phyloP scores from a whole-genome alignment of 2,329 filamentous ascomycete genomes.

The Acrocalymma vagum region DNA sequence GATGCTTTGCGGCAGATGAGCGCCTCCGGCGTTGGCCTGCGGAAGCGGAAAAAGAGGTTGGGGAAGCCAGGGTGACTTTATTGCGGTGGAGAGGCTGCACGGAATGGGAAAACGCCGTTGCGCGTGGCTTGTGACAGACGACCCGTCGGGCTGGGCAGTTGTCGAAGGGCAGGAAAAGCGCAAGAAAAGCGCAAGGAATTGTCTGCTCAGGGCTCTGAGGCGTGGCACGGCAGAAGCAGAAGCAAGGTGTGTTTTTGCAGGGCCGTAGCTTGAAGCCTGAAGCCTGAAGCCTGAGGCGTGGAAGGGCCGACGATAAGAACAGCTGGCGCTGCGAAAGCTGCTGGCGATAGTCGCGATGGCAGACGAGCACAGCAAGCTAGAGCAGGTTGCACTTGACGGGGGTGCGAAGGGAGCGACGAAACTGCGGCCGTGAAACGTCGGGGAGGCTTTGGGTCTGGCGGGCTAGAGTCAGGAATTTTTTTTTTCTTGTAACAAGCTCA shows the following conservation, averaged over 20 bases:
- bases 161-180: slow-evolving; percentile 16
- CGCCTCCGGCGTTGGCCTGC: slow-evolving; percentile 51
- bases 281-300: too few species aligned
- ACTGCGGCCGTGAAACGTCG: slow-evolving; percentile 29
- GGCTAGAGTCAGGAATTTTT: neutral
- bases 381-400: slow-evolving; percentile 29
- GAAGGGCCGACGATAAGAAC: slow-evolving; percentile 35
- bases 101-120: slow-evolving; percentile 28
- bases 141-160: slow-evolving; percentile 19
- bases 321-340: slow-evolving; percentile 34
- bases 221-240: slow-evolving; percentile 23
- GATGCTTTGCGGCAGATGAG: slow-evolving; percentile 48
- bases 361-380: slow-evolving; percentile 22
- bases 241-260: slow-evolving; percentile 18
- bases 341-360: too few species aligned
- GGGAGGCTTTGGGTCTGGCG: slow-evolving; percentile 6
- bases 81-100: slow-evolving; percentile 28
- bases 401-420: slow-evolving; percentile 20
- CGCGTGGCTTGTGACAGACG: slow-evolving; percentile 32
- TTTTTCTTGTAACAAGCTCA: neutral
- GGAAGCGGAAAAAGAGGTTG: slow-evolving; percentile 45
- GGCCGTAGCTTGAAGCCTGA: neutral
- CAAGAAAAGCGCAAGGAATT: slow-evolving; percentile 11
- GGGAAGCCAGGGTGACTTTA: slow-evolving; percentile 49
- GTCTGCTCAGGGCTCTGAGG: slow-evolving; percentile 16